These are phyloP conservation scores for Hemisphaericaspora xylofermentans DNA, from an alignment of 1,139 yeast genomes.

Conservation along the genomic window DNA sequence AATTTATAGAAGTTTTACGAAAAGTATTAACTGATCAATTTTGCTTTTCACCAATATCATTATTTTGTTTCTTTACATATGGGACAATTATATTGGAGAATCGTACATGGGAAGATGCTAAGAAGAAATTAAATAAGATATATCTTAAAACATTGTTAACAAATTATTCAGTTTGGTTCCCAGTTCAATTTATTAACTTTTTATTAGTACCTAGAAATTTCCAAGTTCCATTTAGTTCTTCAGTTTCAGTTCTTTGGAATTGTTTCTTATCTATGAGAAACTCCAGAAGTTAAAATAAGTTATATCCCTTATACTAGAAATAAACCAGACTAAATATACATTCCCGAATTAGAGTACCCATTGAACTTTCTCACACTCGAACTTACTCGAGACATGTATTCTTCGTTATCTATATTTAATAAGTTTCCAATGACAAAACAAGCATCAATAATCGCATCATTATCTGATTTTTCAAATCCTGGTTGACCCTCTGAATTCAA, in stretches of 20 bases:
- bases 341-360: conserved; percentile 37
- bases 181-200: conserved; percentile 88
- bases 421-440: conserved; percentile 23
- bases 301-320: neutral
- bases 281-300: conserved; percentile 21
- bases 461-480: conserved; percentile 50
- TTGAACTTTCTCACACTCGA: conserved; percentile 34
- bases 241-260: conserved; percentile 90
- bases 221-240: conserved; percentile 90
- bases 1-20: conserved; percentile 76
- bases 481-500: conserved; percentile 58
- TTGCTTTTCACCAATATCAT: conserved; percentile 82
- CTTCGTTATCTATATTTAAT: conserved; percentile 14
- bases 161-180: conserved; percentile 91
- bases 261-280: conserved; percentile 83
- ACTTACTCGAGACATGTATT: conserved; percentile 28
- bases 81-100: conserved; percentile 79
- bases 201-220: conserved; percentile 71
- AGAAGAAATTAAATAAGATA: conserved; percentile 58
- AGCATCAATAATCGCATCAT: conserved; percentile 38
- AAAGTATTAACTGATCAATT: conserved; percentile 89
- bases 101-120: conserved; percentile 66
- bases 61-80: conserved; percentile 78
- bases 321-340: conserved; percentile 31
- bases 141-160: conserved; percentile 76